A percentile compares a stretch with the other conserved stretches of the same genome.
phyloP scores from a whole-genome alignment of 768 basidiomycete genomes.

The Myochromella boudieri region DNA sequence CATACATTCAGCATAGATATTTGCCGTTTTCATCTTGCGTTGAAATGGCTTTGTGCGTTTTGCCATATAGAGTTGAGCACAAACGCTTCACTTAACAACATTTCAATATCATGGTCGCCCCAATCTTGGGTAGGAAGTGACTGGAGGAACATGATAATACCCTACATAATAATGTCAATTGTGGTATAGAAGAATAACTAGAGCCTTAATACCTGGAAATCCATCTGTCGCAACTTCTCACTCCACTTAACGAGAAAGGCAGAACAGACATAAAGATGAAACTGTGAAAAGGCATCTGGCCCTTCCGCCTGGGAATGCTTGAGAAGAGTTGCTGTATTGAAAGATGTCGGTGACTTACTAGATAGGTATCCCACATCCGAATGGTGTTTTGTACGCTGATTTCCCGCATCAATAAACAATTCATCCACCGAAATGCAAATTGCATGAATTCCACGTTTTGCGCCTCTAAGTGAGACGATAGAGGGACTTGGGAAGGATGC shows the following conservation, averaged over 20 bases:
- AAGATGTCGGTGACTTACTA: conserved; percentile 53
- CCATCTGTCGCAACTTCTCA: conserved; percentile 91
- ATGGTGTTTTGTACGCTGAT: conserved; percentile 96
- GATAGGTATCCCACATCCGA: conserved; percentile 99
- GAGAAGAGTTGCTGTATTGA: neutral
- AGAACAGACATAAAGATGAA: conserved; percentile 97
- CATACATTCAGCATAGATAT: conserved; percentile 6
- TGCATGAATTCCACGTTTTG: conserved; percentile 99
- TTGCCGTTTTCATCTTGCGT: conserved; percentile 40
- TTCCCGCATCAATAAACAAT: conserved; percentile 97
- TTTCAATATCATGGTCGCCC: conserved; percentile 94
- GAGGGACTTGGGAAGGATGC: conserved; percentile 55
- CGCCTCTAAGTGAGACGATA: conserved; percentile 81
- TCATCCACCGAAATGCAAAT: conserved; percentile 99
- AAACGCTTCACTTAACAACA: conserved; percentile 94
- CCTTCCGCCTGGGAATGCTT: conserved; percentile 77
- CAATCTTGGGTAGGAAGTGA: conserved; percentile 90
- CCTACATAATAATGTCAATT: conserved; percentile 44
- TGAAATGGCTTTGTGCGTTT: conserved; percentile 87
- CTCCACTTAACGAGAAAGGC: conserved; percentile 97
- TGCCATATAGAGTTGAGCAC: conserved; percentile 92
- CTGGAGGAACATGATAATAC: conserved; percentile 98
- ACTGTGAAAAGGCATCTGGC: conserved; percentile 96
- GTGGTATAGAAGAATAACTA: neutral
- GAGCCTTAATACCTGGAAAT: conserved; percentile 83